Evolutionary conservation across 1,284 basidiomycete genomes (phyloP).

Genomic region (Singerocomus inundabilis): DNA sequence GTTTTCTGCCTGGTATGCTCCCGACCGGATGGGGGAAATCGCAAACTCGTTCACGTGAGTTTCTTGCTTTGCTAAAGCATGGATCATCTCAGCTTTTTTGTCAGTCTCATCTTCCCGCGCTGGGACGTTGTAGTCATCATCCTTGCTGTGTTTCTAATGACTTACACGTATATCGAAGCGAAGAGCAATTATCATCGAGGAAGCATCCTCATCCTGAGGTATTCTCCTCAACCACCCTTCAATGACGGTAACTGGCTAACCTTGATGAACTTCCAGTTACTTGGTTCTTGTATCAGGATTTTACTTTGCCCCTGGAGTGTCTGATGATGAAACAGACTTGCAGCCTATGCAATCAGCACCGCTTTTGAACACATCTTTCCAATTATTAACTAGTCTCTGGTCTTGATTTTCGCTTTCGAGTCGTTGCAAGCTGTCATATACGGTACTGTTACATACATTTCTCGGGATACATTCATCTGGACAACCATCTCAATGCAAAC

Average conservation of each 20-base stretch:
- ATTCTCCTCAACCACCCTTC: conserved; percentile 18
- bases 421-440: neutral
- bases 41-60: conserved; percentile 87
- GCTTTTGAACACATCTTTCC: neutral
- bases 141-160: conserved; percentile 93
- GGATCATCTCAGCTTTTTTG: neutral
- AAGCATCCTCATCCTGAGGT: conserved; percentile 90
- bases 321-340: conserved; percentile 25
- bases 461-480: conserved; percentile 12
- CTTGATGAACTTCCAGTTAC: conserved; percentile 41
- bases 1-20: conserved; percentile 92
- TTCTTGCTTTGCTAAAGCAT: conserved; percentile 2
- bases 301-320: conserved; percentile 49
- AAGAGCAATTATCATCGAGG: conserved; percentile 97
- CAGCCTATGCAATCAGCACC: conserved; percentile 1
- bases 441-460: conserved; percentile 18
- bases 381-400: conserved; percentile 19
- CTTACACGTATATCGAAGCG: conserved; percentile 99
- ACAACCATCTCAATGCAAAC: conserved; percentile 51
- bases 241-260: conserved; percentile 1
- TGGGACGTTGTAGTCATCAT: conserved; percentile 99
- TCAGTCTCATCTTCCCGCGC: conserved; percentile 93
- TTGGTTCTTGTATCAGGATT: conserved; percentile 60
- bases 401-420: conserved; percentile 14
- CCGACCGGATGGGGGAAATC: conserved; percentile 77